These are phyloP conservation scores for Umbilicus rupestris DNA, from an alignment of 164 flowering plant species.

Conservation along the genomic window DNA sequence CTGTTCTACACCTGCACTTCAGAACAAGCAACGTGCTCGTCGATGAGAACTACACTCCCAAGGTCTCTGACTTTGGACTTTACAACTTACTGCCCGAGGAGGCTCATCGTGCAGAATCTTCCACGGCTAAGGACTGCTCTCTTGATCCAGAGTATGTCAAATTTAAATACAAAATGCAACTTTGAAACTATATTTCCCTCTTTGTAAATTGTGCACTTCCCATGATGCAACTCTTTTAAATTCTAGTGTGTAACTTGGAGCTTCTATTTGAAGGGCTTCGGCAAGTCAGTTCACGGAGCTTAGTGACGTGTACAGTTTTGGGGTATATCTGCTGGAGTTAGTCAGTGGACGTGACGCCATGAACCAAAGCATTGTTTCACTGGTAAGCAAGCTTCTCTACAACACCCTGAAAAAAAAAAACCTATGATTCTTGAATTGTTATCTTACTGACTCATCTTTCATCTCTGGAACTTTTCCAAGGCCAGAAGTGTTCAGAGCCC, in stretches of 20 bases:
- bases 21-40: slow-evolving; percentile 37
- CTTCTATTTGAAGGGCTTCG: slow-evolving; percentile 3
- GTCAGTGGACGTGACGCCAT: slow-evolving; percentile 30
- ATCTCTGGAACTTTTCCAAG: slow-evolving; percentile 18
- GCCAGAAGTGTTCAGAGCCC: slow-evolving; percentile 14
- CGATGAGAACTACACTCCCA: slow-evolving; percentile 30
- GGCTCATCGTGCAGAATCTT: slow-evolving; percentile 19
- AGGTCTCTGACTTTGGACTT: slow-evolving; percentile 44
- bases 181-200: neutral
- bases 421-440: neutral
- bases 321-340: slow-evolving; percentile 38
- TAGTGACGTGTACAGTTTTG: slow-evolving; percentile 39
- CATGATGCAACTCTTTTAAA: neutral
- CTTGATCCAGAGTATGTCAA: slow-evolving; percentile 36
- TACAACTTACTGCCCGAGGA: slow-evolving; percentile 24
- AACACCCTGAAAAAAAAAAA: neutral
- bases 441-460: neutral
- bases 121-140: slow-evolving; percentile 27
- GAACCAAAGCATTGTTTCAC: slow-evolving; percentile 19
- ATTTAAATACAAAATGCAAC: neutral
- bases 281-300: slow-evolving; percentile 17
- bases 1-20: slow-evolving; percentile 38
- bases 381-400: slow-evolving; percentile 14
- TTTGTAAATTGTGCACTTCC: too few species aligned
- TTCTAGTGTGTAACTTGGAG: neutral